These are phyloP conservation scores for Zea luxurians DNA, from an alignment of 176 grass and related monocot genomes.

Conservation along the genomic window DNA sequence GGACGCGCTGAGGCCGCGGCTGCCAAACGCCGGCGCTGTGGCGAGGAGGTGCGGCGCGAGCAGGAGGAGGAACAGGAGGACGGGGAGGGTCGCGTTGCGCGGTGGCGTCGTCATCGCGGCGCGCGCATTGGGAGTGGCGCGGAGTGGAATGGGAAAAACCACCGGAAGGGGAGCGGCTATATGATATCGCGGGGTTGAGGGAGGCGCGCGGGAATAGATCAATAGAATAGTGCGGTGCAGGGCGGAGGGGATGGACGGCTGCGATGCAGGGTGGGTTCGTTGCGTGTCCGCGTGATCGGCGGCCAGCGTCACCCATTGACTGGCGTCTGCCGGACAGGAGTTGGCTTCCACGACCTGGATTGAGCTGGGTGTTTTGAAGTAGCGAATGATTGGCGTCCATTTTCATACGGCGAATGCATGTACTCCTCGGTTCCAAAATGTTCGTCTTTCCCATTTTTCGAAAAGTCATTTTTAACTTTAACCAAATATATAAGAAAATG, in stretches of 20 bases:
- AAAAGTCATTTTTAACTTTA: too few relatives aligned
- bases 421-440: too few relatives aligned
- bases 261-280: constrained; percentile 8
- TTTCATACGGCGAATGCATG: too few relatives aligned
- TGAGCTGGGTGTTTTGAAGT: neutral
- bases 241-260: constrained; percentile 18
- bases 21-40: constrained; percentile 29
- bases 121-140: constrained; percentile 31
- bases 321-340: neutral
- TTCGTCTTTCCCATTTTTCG: too few relatives aligned
- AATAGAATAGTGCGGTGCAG: constrained; percentile 13
- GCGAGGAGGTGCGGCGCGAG: constrained; percentile 30
- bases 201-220: constrained; percentile 22
- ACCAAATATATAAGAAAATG: too few relatives aligned
- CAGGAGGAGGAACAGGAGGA: constrained; percentile 31
- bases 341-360: constrained; percentile 33
- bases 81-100: neutral
- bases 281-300: constrained; percentile 44
- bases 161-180: neutral
- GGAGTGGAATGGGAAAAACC: neutral
- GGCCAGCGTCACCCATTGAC: constrained; percentile 6
- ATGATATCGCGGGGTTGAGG: neutral
- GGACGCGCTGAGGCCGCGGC: constrained; percentile 36
- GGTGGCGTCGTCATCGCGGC: constrained; percentile 36
- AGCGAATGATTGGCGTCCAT: too few relatives aligned